Evolutionary conservation across 805 yeast genomes (phyloP).

Genomic region (Saccharomycopsis sp.): DNA sequence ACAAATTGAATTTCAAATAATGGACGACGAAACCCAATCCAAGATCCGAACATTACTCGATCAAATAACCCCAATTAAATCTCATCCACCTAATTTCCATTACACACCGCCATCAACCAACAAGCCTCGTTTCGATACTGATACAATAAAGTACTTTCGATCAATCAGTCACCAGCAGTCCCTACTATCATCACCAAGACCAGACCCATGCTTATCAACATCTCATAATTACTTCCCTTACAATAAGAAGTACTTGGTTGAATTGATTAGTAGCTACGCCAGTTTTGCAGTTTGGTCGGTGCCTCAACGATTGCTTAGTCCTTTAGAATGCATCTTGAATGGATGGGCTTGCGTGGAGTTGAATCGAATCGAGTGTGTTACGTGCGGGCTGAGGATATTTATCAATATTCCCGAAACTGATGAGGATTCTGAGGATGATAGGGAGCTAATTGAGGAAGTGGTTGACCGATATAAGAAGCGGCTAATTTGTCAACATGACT

Average conservation of each 20-base stretch:
- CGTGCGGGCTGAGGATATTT: constrained; percentile 1
- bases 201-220: no score
- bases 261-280: neutral
- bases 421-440: neutral
- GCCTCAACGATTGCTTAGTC: constrained; percentile 3
- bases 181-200: no score
- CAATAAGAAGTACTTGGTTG: neutral
- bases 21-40: neutral
- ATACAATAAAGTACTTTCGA: neutral
- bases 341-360: constrained; percentile 6
- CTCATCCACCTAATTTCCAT: no score
- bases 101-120: no score
- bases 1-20: no score
- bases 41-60: neutral
- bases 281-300: neutral
- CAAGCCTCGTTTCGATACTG: neutral
- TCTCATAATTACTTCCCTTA: neutral
- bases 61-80: no score
- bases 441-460: neutral
- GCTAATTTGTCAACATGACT: neutral
- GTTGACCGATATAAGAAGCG: neutral
- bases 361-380: constrained; percentile 5
- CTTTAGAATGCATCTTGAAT: constrained; percentile 3
- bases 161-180: no score
- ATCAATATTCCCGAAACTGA: neutral